These are phyloP conservation scores for Solanum tacnaense DNA, from an alignment of 257 asterid species.

Conservation along the genomic window DNA sequence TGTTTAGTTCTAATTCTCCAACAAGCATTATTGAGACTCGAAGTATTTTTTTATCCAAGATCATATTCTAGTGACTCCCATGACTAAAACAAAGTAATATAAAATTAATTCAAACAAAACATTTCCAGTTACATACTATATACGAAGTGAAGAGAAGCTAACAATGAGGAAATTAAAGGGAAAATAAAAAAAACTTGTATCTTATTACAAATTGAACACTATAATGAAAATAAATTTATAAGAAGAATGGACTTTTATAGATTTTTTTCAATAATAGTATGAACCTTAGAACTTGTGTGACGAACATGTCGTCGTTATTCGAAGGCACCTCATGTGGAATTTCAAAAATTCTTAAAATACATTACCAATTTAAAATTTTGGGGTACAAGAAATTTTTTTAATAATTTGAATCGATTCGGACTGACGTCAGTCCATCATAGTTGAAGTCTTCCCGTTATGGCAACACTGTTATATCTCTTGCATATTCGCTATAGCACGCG, in stretches of 20 bases:
- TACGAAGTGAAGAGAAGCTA: background rate
- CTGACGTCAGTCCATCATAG: background rate
- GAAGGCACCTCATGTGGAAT: background rate
- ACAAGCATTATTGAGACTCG: background rate
- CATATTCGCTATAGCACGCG: background rate
- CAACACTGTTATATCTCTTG: background rate
- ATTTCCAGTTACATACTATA: background rate
- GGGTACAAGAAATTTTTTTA: no score
- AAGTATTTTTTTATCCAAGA: background rate
- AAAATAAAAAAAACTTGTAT: background rate
- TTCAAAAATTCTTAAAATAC: background rate
- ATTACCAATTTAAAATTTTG: no score
- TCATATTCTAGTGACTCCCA: background rate
- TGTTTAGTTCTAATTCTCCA: background rate
- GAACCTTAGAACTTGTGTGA: background rate
- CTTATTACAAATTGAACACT: background rate
- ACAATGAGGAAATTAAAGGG: background rate
- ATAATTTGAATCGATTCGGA: background rate
- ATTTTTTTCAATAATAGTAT: background rate
- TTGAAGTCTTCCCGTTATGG: background rate
- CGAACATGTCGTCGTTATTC: background rate
- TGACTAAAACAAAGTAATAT: background rate
- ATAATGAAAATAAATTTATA: background rate
- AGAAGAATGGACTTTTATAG: background rate
- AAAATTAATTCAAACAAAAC: background rate